Evolutionary conservation across 192 early-diverging fungal species (phyloP).

Genomic region (Cetraspora pellucida): DNA sequence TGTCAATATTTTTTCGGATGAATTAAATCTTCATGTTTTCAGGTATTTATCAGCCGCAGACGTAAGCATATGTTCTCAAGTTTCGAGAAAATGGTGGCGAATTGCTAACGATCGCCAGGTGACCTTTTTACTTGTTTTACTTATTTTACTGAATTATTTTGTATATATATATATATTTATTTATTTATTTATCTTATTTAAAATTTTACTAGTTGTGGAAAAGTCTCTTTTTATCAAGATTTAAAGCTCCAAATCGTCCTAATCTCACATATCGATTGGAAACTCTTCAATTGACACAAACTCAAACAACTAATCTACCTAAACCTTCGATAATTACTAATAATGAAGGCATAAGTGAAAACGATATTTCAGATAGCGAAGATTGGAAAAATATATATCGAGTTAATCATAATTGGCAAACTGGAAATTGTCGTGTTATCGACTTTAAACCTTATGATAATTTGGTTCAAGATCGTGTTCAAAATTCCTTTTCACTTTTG

Average conservation of each 20-base stretch:
- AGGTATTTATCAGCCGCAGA: slow-evolving; percentile 44
- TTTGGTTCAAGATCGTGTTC: neutral
- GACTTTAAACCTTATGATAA: slow-evolving; percentile 18
- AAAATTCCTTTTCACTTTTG: neutral
- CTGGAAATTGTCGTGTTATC: slow-evolving; percentile 43
- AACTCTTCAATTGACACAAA: slow-evolving; percentile 6
- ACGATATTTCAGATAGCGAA: neutral
- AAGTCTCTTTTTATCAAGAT: slow-evolving; percentile 45
- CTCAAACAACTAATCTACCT: neutral
- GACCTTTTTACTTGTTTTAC: neutral
- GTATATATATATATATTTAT: no score
- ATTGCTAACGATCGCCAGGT: slow-evolving; percentile 51
- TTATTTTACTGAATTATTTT: neutral
- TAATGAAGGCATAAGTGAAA: neutral
- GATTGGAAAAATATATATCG: slow-evolving; percentile 51
- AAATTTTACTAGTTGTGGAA: slow-evolving; percentile 49
- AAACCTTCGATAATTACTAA: neutral
- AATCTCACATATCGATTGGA: neutral
- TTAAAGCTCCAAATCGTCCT: slow-evolving; percentile 34
- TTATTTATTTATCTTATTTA: no score
- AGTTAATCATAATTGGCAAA: slow-evolving; percentile 54
- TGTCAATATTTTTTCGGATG: slow-evolving; percentile 45
- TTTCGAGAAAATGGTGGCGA: slow-evolving; percentile 44
- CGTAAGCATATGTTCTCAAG: slow-evolving; percentile 40
- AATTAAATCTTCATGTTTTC: slow-evolving; percentile 49